A percentile compares a stretch with the other conserved stretches of the same genome.
Evolutionary conservation across 352 stramenopile genomes (phyloP).

Genomic region (Hyaloperonospora arabidopsidis): DNA sequence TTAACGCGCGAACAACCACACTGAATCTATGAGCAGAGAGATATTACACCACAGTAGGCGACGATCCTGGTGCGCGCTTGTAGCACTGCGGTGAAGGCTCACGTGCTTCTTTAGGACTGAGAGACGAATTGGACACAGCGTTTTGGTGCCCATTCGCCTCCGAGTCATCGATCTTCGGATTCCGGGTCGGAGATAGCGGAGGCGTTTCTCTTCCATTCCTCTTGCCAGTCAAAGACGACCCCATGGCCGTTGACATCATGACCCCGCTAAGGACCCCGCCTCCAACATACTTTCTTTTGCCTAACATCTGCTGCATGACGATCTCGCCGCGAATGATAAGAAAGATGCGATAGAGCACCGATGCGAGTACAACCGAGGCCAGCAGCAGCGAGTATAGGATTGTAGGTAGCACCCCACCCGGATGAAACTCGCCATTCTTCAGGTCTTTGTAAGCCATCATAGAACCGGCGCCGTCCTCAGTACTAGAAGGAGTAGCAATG

Average conservation of each 20-base stretch:
- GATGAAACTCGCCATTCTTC: constrained; percentile 12
- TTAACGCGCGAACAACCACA: no score
- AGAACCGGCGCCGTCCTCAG: constrained; percentile 5
- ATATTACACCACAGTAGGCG: constrained; percentile 28
- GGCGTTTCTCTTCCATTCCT: constrained; percentile 21
- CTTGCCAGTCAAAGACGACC: constrained; percentile 16
- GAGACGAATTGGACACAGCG: constrained; percentile 12
- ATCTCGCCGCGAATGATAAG: constrained; percentile 42
- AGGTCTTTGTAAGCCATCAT: constrained; percentile 9
- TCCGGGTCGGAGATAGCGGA: constrained; percentile 22
- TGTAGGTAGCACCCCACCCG: constrained; percentile 37
- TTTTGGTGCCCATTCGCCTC: constrained; percentile 10
- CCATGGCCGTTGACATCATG: constrained; percentile 23
- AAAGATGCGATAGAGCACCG: constrained; percentile 48
- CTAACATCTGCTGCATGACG: constrained; percentile 25
- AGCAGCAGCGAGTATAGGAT: constrained; percentile 47
- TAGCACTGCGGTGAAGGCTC: constrained; percentile 39
- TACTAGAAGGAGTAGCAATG: constrained; percentile 12
- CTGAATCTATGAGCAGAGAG: no score
- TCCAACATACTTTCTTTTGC: constrained; percentile 17
- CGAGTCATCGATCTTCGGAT: constrained; percentile 18
- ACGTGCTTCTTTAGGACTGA: constrained; percentile 25
- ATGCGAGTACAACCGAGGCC: constrained; percentile 33
- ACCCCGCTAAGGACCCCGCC: constrained; percentile 2
- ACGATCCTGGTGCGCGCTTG: constrained; percentile 47